Evolutionary conservation across 1,284 basidiomycete species (phyloP).

Genomic region (Leccinum ponderosum): DNA sequence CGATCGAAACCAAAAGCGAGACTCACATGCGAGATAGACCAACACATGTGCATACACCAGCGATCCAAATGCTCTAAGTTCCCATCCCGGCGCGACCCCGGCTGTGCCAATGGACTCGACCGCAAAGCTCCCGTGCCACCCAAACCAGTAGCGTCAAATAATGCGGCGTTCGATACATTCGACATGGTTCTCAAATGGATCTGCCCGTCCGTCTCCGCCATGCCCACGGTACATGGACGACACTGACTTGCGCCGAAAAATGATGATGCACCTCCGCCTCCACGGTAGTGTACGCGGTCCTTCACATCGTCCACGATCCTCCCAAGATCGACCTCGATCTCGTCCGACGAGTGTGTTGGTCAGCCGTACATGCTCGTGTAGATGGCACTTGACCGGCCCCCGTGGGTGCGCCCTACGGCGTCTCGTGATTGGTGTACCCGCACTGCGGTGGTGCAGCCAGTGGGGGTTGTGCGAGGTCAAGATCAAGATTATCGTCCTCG

Average conservation of each 20-base stretch:
- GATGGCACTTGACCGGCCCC: not conserved
- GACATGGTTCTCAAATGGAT: conserved; percentile 20
- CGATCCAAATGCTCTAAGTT: not conserved
- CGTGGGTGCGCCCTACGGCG: conserved; percentile 18
- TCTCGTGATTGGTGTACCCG: conserved; percentile 34
- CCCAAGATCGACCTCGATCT: conserved; percentile 31
- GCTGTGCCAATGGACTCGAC: conserved; percentile 25
- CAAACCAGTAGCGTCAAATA: conserved; percentile 28
- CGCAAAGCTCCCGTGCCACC: conserved; percentile 2
- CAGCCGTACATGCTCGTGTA: conserved; percentile 39
- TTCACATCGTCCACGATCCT: conserved; percentile 47
- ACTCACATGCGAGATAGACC: conserved; percentile 8
- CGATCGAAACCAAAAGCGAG: too few species aligned
- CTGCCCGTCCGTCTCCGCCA: conserved; percentile 5
- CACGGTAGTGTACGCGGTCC: conserved; percentile 32
- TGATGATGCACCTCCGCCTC: conserved; percentile 5
- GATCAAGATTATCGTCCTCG: conserved; percentile 38
- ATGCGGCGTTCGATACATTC: conserved; percentile 18
- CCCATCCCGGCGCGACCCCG: not conserved
- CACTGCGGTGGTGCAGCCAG: conserved; percentile 18
- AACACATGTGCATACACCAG: not conserved
- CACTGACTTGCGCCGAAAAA: conserved; percentile 25
- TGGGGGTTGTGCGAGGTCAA: conserved; percentile 22
- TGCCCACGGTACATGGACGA: conserved; percentile 19
- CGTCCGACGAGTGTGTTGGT: conserved; percentile 42